Percentiles rank a stretch among this genome's conserved stretches.
These are phyloP conservation scores for Penicillium longicatenatum DNA, from an alignment of 495 filamentous ascomycete genomes.

Conservation along the genomic window DNA sequence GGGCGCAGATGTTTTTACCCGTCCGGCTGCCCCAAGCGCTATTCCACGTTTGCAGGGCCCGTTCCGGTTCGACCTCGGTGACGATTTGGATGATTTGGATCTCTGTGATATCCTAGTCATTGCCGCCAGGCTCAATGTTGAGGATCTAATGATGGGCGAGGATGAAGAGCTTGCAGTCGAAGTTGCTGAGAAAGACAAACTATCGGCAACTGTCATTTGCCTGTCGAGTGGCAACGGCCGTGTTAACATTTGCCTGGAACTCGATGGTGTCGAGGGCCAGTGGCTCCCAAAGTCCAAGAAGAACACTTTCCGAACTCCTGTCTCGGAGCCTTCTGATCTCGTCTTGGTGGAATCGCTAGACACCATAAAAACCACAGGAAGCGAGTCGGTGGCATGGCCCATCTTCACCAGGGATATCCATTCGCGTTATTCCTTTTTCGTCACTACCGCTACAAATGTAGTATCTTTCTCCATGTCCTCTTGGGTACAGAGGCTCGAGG, in stretches of 20 bases:
- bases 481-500: constrained; percentile 76
- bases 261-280: constrained; percentile 78
- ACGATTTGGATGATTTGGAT: constrained; percentile 69
- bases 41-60: constrained; percentile 85
- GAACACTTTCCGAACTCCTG: constrained; percentile 41
- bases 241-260: constrained; percentile 75
- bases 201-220: constrained; percentile 74
- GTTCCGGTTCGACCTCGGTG: constrained; percentile 68
- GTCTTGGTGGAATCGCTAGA: constrained; percentile 60
- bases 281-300: constrained; percentile 72
- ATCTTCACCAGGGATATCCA: constrained; percentile 71
- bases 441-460: constrained; percentile 72
- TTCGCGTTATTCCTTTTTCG: constrained; percentile 76
- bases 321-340: constrained; percentile 46
- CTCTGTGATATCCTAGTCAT: constrained; percentile 63
- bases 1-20: constrained; percentile 68
- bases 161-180: constrained; percentile 51
- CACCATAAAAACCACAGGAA: constrained; percentile 52
- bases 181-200: constrained; percentile 59
- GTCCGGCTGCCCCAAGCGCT: constrained; percentile 68
- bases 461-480: constrained; percentile 68
- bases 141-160: constrained; percentile 55
- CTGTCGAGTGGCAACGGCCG: constrained; percentile 71
- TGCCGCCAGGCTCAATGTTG: constrained; percentile 52
- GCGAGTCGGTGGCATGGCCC: constrained; percentile 58